Conservation (phyloP, 768 basidiomycete genomes). For the Russula virescens region DNA sequence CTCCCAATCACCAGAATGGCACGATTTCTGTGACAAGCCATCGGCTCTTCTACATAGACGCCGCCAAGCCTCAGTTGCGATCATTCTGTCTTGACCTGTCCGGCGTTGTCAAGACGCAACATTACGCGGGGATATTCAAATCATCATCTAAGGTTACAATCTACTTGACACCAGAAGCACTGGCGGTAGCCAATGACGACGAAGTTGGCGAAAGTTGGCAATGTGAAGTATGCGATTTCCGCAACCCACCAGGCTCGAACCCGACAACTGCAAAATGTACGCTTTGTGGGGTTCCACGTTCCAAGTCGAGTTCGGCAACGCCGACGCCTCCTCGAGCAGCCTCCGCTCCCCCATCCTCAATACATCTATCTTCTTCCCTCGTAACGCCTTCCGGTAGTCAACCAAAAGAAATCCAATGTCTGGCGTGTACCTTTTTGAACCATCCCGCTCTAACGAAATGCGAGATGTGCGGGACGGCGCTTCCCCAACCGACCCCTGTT, state of each 20-base stretch:
- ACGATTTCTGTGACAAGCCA: slow-evolving; percentile 71
- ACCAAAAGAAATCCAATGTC: slow-evolving; percentile 53
- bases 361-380: slow-evolving; percentile 38
- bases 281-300: slow-evolving; percentile 76
- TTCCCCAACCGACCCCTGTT: slow-evolving; percentile 37
- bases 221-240: slow-evolving; percentile 84
- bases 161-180: slow-evolving; percentile 40
- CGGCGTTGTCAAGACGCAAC: slow-evolving; percentile 68
- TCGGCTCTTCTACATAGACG: slow-evolving; percentile 77
- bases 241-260: slow-evolving; percentile 72
- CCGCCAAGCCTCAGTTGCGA: slow-evolving; percentile 38
- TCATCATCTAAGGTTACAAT: slow-evolving; percentile 88
- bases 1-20: slow-evolving; percentile 72
- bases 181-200: slow-evolving; percentile 24
- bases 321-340: slow-evolving; percentile 24
- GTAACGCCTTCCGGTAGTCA: slow-evolving; percentile 35
- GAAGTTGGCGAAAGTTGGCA: slow-evolving; percentile 60
- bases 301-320: slow-evolving; percentile 30
- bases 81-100: slow-evolving; percentile 69
- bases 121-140: slow-evolving; percentile 85
- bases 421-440: slow-evolving; percentile 91
- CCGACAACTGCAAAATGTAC: slow-evolving; percentile 63
- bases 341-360: slow-evolving; percentile 17
- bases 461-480: slow-evolving; percentile 78
- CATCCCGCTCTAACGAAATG: slow-evolving; percentile 65